Conservation (phyloP, 768 basidiomycete species). For the Hemileccinum impolitum region DNA sequence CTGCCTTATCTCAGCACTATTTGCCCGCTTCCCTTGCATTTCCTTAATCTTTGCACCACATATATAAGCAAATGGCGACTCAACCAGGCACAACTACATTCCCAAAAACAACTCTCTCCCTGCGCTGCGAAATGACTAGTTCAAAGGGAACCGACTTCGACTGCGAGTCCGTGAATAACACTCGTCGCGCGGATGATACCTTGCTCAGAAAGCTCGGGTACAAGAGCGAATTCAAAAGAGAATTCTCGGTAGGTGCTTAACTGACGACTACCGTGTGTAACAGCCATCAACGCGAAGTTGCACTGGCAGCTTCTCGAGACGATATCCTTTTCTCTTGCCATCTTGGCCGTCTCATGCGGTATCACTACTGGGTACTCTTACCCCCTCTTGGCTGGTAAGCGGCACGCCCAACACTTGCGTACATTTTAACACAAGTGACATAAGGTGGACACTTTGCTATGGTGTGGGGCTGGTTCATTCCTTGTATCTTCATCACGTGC, state of each 20-base stretch:
- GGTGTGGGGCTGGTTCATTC: conserved; percentile 24
- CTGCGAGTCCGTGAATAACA: conserved; percentile 2
- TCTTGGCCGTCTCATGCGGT: conserved; percentile 23
- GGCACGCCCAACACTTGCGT: neutral
- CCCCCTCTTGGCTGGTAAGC: conserved; percentile 16
- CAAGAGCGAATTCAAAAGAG: conserved; percentile 25
- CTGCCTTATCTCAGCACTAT: neutral
- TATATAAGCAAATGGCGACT: neutral
- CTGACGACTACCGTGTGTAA: neutral
- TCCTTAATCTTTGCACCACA: neutral
- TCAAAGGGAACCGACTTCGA: neutral
- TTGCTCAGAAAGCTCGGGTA: conserved; percentile 23
- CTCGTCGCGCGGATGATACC: conserved; percentile 11
- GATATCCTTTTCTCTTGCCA: conserved; percentile 23
- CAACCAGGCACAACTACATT: neutral
- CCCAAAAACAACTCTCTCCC: neutral
- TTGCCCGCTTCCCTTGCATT: neutral
- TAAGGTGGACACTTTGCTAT: conserved; percentile 24
- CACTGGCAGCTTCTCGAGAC: conserved; percentile 25
- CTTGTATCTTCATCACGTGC: conserved; percentile 17
- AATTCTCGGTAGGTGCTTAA: conserved; percentile 20
- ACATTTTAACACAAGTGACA: neutral
- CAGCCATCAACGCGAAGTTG: neutral
- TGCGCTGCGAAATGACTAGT: conserved; percentile 6
- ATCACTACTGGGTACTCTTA: conserved; percentile 18